phyloP scores from a whole-genome alignment of 169 alveolate genomes.

The Perkinsus chesapeaki region DNA sequence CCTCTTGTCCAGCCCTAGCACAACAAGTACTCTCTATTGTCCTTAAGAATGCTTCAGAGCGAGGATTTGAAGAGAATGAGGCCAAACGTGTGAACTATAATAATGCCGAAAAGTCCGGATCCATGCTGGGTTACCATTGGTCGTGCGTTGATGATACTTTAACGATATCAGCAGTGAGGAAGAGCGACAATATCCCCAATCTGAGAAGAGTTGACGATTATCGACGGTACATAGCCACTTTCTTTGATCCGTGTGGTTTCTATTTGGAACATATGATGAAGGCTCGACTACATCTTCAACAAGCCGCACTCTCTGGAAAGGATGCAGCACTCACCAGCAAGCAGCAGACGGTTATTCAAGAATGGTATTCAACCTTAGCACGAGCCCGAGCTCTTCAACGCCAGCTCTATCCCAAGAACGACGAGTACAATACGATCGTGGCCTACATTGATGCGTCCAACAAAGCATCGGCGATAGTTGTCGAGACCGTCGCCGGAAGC shows the following conservation, averaged over 20 bases:
- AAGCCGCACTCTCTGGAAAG: neutral
- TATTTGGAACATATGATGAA: neutral
- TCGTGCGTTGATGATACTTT: neutral
- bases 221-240: neutral
- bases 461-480: neutral
- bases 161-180: neutral
- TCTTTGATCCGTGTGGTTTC: neutral
- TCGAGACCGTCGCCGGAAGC: neutral
- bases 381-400: neutral
- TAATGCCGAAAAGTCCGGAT: neutral
- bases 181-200: neutral
- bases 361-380: neutral
- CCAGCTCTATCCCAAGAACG: neutral
- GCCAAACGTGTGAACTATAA: neutral
- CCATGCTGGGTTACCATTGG: neutral
- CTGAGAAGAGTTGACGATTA: neutral
- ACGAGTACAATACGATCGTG: neutral
- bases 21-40: neutral
- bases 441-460: neutral
- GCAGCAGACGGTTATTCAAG: neutral
- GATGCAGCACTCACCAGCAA: neutral
- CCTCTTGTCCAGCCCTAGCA: neutral
- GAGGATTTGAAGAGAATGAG: neutral
- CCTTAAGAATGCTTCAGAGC: neutral
- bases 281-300: neutral